phyloP scores from a whole-genome alignment of 2,329 filamentous ascomycete genomes.

The Penicillium italicum region DNA sequence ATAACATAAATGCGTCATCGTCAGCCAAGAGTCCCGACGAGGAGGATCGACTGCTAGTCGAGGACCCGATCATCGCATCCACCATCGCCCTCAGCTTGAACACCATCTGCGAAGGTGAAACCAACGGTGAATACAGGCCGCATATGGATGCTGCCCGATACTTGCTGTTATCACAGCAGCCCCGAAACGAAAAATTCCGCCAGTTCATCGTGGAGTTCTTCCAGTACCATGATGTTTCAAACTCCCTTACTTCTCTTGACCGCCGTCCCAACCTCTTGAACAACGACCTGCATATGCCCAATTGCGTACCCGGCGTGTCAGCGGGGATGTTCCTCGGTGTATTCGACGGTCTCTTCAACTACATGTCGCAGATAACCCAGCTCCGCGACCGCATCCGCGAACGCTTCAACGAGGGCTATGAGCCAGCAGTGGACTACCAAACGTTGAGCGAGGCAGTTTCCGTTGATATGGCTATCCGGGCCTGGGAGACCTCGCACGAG shows the following conservation, averaged over 20 bases:
- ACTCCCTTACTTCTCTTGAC: conserved; percentile 55
- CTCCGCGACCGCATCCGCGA: conserved; percentile 70
- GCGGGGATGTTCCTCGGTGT: conserved; percentile 69
- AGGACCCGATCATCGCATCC: conserved; percentile 60
- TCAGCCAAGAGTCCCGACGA: conserved; percentile 20
- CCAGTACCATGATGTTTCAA: conserved; percentile 70
- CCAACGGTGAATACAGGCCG: conserved; percentile 68
- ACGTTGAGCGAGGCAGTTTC: conserved; percentile 69
- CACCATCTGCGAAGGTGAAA: conserved; percentile 58
- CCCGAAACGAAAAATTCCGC: conserved; percentile 64
- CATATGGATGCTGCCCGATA: conserved; percentile 74
- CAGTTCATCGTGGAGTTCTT: conserved; percentile 74
- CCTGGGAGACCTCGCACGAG: conserved; percentile 64
- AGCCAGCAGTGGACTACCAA: conserved; percentile 69
- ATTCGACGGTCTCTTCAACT: conserved; percentile 74
- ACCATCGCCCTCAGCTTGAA: conserved; percentile 59
- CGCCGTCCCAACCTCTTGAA: conserved; percentile 52
- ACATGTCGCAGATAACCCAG: conserved; percentile 73
- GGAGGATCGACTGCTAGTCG: conserved; percentile 42
- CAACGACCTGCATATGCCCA: conserved; percentile 52
- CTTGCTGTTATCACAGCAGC: conserved; percentile 61
- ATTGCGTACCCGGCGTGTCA: conserved; percentile 54
- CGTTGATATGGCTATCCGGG: conserved; percentile 70
- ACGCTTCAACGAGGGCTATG: conserved; percentile 59
- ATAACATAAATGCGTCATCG: conserved; percentile 37